These are phyloP conservation scores for Priceomyces castillae DNA, from an alignment of 805 yeast genomes.

Conservation along the genomic window DNA sequence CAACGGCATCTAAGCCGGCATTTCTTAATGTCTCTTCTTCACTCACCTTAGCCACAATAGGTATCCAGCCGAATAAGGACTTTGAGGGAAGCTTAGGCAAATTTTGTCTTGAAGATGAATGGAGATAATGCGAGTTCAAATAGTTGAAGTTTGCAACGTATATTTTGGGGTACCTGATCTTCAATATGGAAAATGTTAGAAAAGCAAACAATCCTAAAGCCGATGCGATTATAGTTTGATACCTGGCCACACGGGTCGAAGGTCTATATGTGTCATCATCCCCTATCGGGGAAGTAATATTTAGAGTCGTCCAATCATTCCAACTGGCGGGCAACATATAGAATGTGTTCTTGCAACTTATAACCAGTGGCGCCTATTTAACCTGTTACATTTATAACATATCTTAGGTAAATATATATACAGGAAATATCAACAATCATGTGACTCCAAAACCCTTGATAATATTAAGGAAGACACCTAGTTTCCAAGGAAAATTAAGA, in stretches of 20 bases:
- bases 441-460: no score
- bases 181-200: constrained; percentile 62
- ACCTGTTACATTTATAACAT: no score
- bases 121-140: constrained; percentile 39
- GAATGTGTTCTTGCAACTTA: not conserved
- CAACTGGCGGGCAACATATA: not conserved
- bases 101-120: constrained; percentile 43
- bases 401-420: no score
- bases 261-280: constrained; percentile 10
- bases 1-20: constrained; percentile 94
- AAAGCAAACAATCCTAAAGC: constrained; percentile 69
- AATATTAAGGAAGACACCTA: no score
- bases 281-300: constrained; percentile 4
- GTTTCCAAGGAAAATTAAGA: no score
- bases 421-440: no score
- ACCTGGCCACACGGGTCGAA: constrained; percentile 58
- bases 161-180: constrained; percentile 74
- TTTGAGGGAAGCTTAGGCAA: constrained; percentile 58
- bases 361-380: not conserved
- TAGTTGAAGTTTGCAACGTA: constrained; percentile 76
- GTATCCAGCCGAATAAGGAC: constrained; percentile 79
- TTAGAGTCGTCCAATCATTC: constrained; percentile 1
- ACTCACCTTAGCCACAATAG: constrained; percentile 56
- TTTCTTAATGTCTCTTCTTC: constrained; percentile 80
- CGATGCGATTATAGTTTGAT: constrained; percentile 72